Base-by-base conservation (phyloP, 768 basidiomycete species). In the Trametes coccinea region DNA sequence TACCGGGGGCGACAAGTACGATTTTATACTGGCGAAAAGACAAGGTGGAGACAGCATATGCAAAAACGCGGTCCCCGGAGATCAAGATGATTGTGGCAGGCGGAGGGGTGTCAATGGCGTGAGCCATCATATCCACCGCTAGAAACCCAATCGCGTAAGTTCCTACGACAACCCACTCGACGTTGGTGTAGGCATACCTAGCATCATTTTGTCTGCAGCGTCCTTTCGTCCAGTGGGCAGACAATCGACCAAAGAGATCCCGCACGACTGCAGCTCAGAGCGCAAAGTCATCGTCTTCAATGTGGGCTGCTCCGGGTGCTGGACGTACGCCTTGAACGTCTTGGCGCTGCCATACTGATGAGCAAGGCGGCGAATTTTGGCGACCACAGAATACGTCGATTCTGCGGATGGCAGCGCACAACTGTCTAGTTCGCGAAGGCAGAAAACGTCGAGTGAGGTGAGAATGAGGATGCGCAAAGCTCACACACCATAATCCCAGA, bases 1-100 rank as follows among this genome's bases (percentile, higher is more conserved):
- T 16, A 8, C 33, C 31, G 1, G 64, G 67, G 16, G 80, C 79
- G 45, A 77, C 76, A n/a, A 68, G 31, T 2, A 68, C 49, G 16
- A 69, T 37, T 22, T 37, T 59, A 51, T 66, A 66, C 14, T 65
- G 50, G 7, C 64, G 56, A 22, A 62, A 50, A 2, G 33, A 17
- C 3, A 68, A 53, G 14, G 53, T 60, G 27, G 60, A 62, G 16
- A 87, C 71, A n/a, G 83, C 82, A 67, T 87, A 89, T 4, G 82
- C 81, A 65, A 87, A 84, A 69, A 89, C 87, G 44, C 85, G 78
- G 71, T 90, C 87, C 16, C 83, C 85, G 0, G 87, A 80, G 66
- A 90, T 85, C 40, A 90, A 75, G 46, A 89, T 72, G 65, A 88
- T 73, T 14, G 86, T 87, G 30, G 80, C 68, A 59, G 82, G 80